Conservation (phyloP, 169 alveolate species). For the Theileria sp. region DNA sequence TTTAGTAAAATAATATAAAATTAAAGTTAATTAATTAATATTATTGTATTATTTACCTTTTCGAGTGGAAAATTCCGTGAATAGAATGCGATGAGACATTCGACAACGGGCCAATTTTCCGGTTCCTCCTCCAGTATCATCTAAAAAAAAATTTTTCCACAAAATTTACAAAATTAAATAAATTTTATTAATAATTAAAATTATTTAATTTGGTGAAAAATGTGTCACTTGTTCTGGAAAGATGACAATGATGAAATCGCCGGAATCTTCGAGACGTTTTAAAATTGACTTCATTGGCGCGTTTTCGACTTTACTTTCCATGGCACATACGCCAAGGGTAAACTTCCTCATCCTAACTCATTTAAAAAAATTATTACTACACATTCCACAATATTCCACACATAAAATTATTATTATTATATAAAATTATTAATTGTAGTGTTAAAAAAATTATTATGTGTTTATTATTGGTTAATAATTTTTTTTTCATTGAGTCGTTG, state of each 20-base stretch:
- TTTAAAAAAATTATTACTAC: slow-evolving; percentile 12
- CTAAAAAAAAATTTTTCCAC: too few species aligned
- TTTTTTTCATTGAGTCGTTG: slow-evolving; percentile 13
- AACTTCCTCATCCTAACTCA: slow-evolving; percentile 48
- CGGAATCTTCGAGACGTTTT: slow-evolving; percentile 73
- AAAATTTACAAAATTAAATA: neutral
- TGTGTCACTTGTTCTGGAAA: slow-evolving; percentile 74
- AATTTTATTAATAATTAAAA: neutral
- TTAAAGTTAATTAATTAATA: too few species aligned
- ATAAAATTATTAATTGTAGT: too few species aligned
- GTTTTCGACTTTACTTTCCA: slow-evolving; percentile 84
- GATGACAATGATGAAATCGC: slow-evolving; percentile 80
- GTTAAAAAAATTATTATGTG: too few species aligned
- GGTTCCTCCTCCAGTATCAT: slow-evolving; percentile 79
- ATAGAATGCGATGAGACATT: slow-evolving; percentile 88
- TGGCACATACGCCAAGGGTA: slow-evolving; percentile 87
- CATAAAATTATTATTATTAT: neutral
- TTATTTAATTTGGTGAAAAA: neutral
- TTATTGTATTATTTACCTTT: slow-evolving; percentile 60
- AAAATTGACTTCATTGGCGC: slow-evolving; percentile 86
- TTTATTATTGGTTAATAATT: neutral
- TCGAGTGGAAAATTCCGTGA: slow-evolving; percentile 87
- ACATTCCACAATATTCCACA: neutral
- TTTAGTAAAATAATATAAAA: too few species aligned
- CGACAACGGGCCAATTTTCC: slow-evolving; percentile 88